phyloP scores from a whole-genome alignment of 805 yeast species.

The Candida sonorensis region DNA sequence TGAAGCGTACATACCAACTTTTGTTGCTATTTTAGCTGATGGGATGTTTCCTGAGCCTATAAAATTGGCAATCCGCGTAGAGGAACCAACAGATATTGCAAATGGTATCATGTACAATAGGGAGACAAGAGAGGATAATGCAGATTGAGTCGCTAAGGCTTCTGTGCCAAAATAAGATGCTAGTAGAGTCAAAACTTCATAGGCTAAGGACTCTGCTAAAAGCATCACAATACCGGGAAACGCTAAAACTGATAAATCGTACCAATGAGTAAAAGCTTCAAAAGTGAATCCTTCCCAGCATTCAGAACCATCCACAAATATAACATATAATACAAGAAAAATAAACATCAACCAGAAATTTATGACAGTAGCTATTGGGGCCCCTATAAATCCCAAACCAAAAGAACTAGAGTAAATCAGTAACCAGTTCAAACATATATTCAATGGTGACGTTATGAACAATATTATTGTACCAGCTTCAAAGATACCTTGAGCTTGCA shows the following conservation, averaged over 20 bases:
- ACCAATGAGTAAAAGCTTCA: conserved; percentile 30
- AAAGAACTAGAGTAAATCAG: conserved; percentile 48
- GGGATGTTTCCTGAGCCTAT: conserved; percentile 36
- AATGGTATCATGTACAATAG: conserved; percentile 50
- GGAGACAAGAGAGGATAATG: conserved; percentile 45
- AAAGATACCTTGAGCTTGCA: conserved; percentile 75
- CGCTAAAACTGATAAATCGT: conserved; percentile 37
- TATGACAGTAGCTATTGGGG: conserved; percentile 66
- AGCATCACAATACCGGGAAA: conserved; percentile 49
- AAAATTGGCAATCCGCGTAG: conserved; percentile 49
- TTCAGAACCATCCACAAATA: conserved; percentile 52
- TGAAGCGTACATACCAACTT: conserved; percentile 33
- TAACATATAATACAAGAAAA: conserved; percentile 47
- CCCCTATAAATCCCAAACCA: conserved; percentile 72
- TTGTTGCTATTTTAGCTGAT: conserved; percentile 32
- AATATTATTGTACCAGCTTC: conserved; percentile 72
- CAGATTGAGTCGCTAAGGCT: conserved; percentile 51
- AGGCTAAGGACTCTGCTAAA: conserved; percentile 50
- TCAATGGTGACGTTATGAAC: conserved; percentile 63
- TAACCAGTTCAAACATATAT: conserved; percentile 56
- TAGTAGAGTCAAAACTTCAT: conserved; percentile 47
- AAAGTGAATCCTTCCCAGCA: conserved; percentile 63
- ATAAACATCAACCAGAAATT: conserved; percentile 67
- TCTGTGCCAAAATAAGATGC: conserved; percentile 47
- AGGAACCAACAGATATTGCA: conserved; percentile 48